Base-by-base conservation (phyloP, 1,284 basidiomycete species). In the Puccinia hordei region DNA sequence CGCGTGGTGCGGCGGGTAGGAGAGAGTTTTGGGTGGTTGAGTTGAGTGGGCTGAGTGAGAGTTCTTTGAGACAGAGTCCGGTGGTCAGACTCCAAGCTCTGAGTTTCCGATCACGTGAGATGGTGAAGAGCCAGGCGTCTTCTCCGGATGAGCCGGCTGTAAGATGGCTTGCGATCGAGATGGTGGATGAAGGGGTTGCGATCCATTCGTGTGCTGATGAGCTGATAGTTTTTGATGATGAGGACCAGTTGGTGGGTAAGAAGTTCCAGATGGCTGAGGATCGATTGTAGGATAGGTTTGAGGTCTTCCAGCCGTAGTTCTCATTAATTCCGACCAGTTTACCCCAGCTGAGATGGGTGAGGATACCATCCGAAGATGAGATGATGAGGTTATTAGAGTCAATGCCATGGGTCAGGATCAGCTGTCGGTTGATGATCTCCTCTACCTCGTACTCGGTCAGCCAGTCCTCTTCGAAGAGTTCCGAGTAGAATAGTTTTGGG, bases 51-150 rank as follows among this genome's bases (percentile, higher is more conserved):
- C 41, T 27, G 24, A 80, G 35, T 38, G 78, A 57, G 44, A 73
- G 59, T 66, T 80, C 78, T 55, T 84, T 84, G 30, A 87, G 82
- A 77, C 85, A 85, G 1, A 83, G 68, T 6, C 87, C 87, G 0
- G 84, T 85, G 0, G 83, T 82, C 10, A 85, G 79, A 68, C 83
- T 91, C 94, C 94, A 98, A 59, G 92, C 88, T 69, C 93, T 89
- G 63, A 97, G 87, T 76, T 91, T 91, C 79, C 91, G 89, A 87
- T 97, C 94, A 80, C 93, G 88, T n/a, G 94, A 94, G 69, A 97
- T 88, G 0, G 93, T 91, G 89, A 93, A 95, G 27, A 91, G 86
- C 82, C 92, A 88, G 15, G 88, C 89, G 49, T 80, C 78, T 55
- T 80, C 46, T 13, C 71, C 69, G 30, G 53, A 17, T n/a, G 53